Conservation (phyloP, 176 grass and related monocot genomes). For the Carex littledalei region DNA sequence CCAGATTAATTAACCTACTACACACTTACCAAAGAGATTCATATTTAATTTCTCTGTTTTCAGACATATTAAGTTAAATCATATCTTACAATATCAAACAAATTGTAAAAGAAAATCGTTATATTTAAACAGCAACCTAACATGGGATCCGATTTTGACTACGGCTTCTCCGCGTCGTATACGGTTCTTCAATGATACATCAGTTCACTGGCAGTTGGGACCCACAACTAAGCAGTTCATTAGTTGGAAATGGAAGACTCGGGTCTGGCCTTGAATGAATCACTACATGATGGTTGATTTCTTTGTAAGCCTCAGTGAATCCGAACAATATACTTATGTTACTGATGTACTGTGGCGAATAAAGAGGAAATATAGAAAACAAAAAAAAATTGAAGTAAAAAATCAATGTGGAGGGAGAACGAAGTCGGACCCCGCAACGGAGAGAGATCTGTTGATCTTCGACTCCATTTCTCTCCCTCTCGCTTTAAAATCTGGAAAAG, state of each 20-base stretch:
- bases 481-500: slow-evolving; percentile 20
- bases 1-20: too few relatives aligned
- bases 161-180: neutral
- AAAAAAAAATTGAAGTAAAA: neutral
- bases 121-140: too few relatives aligned
- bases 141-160: too few relatives aligned
- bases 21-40: too few relatives aligned
- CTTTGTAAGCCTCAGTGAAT: neutral
- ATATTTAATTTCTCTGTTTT: too few relatives aligned
- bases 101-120: too few relatives aligned
- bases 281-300: neutral
- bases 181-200: neutral
- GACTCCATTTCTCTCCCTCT: neutral
- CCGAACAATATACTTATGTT: neutral
- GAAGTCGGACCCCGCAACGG: neutral
- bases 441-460: neutral
- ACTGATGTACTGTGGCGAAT: neutral
- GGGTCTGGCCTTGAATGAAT: neutral
- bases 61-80: too few relatives aligned
- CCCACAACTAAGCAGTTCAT: neutral
- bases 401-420: neutral
- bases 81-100: too few relatives aligned
- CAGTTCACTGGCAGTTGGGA: neutral
- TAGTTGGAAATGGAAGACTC: neutral
- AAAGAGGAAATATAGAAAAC: neutral